phyloP scores from a whole-genome alignment of 2,329 filamentous ascomycete genomes.

The Balansia obtecta region DNA sequence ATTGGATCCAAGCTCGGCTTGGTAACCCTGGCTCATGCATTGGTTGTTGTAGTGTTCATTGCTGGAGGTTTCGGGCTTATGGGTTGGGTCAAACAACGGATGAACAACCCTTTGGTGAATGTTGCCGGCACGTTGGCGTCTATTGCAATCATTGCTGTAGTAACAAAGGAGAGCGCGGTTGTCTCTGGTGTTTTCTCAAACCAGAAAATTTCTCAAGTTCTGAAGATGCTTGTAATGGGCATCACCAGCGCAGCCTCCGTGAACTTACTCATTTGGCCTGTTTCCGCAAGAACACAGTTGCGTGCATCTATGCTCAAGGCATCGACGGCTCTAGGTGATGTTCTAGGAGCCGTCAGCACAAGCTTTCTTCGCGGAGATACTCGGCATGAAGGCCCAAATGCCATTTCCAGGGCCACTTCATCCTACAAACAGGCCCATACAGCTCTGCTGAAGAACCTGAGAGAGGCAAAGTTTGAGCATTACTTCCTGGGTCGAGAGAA shows the following conservation, averaged over 20 bases:
- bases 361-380: slow-evolving; percentile 60
- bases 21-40: slow-evolving; percentile 57
- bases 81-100: slow-evolving; percentile 67
- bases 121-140: slow-evolving; percentile 73
- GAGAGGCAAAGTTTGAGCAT: slow-evolving; percentile 76
- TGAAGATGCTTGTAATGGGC: slow-evolving; percentile 70
- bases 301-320: slow-evolving; percentile 58
- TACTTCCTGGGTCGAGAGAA: slow-evolving; percentile 64
- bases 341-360: slow-evolving; percentile 64
- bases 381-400: slow-evolving; percentile 2
- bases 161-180: slow-evolving; percentile 78
- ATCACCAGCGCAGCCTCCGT: slow-evolving; percentile 55
- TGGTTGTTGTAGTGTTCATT: slow-evolving; percentile 69
- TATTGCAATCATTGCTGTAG: slow-evolving; percentile 69
- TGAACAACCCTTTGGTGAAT: slow-evolving; percentile 64
- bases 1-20: slow-evolving; percentile 53
- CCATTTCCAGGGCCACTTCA: slow-evolving; percentile 20
- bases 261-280: slow-evolving; percentile 62
- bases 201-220: slow-evolving; percentile 34
- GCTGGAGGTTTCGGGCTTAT: slow-evolving; percentile 73
- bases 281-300: slow-evolving; percentile 59
- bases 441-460: slow-evolving; percentile 50
- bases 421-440: slow-evolving; percentile 41
- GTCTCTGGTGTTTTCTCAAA: slow-evolving; percentile 67
- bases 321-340: slow-evolving; percentile 62